These are phyloP conservation scores for Aspergillus hortae DNA, from an alignment of 2,329 filamentous ascomycete species.

Conservation along the genomic window DNA sequence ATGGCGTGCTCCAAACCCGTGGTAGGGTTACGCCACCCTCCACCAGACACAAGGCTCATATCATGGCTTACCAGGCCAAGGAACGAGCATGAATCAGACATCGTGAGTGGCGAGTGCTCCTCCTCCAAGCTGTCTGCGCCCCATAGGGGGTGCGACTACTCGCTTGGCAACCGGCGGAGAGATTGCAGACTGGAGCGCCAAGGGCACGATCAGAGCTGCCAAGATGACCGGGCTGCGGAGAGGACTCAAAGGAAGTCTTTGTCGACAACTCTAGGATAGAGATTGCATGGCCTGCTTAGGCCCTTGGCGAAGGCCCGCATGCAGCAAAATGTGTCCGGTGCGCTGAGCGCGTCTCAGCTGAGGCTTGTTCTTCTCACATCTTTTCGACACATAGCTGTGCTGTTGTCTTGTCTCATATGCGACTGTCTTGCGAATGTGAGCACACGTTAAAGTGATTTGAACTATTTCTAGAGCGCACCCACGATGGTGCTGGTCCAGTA, in stretches of 20 bases:
- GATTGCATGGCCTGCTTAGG: background rate
- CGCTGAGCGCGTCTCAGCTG: background rate
- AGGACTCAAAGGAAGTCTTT: background rate
- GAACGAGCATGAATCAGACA: background rate
- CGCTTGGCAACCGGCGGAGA: background rate
- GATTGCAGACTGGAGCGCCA: background rate
- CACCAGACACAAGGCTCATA: background rate
- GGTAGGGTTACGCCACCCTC: background rate
- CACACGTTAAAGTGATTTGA: background rate
- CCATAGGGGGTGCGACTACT: background rate
- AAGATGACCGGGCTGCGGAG: background rate
- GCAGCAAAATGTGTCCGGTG: background rate
- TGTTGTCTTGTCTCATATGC: no score
- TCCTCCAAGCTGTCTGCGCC: background rate
- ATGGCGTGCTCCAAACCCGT: background rate
- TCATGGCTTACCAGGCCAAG: background rate
- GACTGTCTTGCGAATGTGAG: background rate
- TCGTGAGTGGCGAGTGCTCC: background rate
- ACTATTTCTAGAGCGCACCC: background rate
- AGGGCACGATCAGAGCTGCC: background rate
- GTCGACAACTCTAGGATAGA: background rate
- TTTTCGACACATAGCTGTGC: background rate
- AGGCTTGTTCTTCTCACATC: background rate
- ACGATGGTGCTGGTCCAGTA: slow-evolving; percentile 11
- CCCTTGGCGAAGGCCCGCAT: background rate